Evolutionary conservation across 805 yeast species (phyloP).

Genomic region (Kodamaea fukazawae): DNA sequence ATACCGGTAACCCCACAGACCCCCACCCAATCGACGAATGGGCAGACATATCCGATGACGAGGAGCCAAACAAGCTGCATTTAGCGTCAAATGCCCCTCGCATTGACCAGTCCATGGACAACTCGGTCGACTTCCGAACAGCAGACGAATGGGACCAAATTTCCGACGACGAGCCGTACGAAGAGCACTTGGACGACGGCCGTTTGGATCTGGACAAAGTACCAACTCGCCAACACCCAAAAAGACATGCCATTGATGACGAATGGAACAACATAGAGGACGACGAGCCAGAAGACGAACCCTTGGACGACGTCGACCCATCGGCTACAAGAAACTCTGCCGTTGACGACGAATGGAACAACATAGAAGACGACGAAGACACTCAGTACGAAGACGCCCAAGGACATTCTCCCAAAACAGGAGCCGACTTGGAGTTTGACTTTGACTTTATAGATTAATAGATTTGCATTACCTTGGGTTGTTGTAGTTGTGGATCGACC

Average conservation of each 20-base stretch:
- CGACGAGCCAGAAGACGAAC: constrained; percentile 3
- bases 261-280: constrained; percentile 1
- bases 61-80: too few species aligned
- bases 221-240: not conserved
- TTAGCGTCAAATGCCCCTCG: too few species aligned
- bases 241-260: not conserved
- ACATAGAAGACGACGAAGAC: constrained; percentile 7
- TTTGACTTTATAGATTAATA: constrained; percentile 18
- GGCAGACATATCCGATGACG: constrained; percentile 3
- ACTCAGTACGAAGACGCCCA: not conserved
- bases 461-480: not conserved
- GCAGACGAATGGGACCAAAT: constrained; percentile 1
- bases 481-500: too few species aligned
- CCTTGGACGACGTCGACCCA: too few species aligned
- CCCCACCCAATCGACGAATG: not conserved
- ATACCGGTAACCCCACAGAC: too few species aligned
- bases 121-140: too few species aligned
- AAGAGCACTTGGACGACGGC: not conserved
- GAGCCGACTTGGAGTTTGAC: constrained; percentile 19
- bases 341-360: constrained; percentile 3
- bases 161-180: not conserved
- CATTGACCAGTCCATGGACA: too few species aligned
- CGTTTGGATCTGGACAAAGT: constrained; percentile 3
- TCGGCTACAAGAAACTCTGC: not conserved
- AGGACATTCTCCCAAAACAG: too few species aligned